phyloP scores from a whole-genome alignment of 768 basidiomycete genomes.

The Boletus pseudopeckii region DNA sequence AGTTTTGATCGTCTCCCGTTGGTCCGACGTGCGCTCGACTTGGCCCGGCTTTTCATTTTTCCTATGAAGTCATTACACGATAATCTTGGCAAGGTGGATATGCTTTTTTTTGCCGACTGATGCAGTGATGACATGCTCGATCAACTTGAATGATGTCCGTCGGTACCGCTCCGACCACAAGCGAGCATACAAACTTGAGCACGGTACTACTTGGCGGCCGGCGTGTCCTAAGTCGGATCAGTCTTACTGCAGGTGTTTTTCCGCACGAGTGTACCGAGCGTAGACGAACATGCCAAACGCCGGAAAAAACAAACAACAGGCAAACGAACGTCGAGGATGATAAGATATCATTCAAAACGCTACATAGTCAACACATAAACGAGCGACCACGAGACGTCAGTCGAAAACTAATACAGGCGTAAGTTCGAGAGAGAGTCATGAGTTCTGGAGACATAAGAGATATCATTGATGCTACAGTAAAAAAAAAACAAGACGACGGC shows the following conservation, averaged over 20 bases:
- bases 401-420: conserved; percentile 7
- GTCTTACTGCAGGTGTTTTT: neutral
- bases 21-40: too few species aligned
- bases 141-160: neutral
- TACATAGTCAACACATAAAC: neutral
- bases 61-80: too few species aligned
- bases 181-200: neutral
- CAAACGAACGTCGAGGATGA: neutral
- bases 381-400: neutral
- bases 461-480: conserved; percentile 15
- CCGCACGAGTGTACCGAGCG: too few species aligned
- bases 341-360: neutral
- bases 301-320: too few species aligned
- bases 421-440: neutral
- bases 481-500: neutral
- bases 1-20: too few species aligned
- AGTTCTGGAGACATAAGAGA: neutral
- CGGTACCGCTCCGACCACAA: neutral
- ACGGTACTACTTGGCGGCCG: neutral
- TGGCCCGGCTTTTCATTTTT: too few species aligned
- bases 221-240: neutral
- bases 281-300: too few species aligned
- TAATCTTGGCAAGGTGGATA: too few species aligned
- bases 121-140: too few species aligned
- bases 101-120: neutral